These are phyloP conservation scores for Yamadazyma sp. DNA, from an alignment of 805 yeast species.

Conservation along the genomic window DNA sequence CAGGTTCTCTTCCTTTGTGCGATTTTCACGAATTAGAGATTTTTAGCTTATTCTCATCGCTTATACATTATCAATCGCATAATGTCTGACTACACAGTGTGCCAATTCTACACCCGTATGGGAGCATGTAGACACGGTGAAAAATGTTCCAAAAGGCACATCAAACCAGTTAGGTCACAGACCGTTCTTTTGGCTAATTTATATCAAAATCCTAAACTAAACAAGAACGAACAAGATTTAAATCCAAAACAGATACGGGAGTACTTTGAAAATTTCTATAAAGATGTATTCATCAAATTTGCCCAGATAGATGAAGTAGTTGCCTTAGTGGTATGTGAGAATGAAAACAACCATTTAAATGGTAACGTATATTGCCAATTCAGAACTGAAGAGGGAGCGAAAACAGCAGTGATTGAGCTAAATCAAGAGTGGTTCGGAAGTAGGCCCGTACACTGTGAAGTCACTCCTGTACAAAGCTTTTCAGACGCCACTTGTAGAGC, in stretches of 20 bases:
- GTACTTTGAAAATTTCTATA: conserved; percentile 60
- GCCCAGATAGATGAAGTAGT: conserved; percentile 51
- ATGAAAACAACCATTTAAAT: conserved; percentile 74
- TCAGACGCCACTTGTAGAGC: conserved; percentile 75
- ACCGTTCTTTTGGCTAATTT: conserved; percentile 67
- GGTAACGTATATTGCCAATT: conserved; percentile 84
- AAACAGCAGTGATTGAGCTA: conserved; percentile 55
- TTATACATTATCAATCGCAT: not conserved
- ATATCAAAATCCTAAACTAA: conserved; percentile 59
- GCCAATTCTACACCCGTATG: conserved; percentile 71
- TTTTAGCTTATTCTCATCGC: not conserved
- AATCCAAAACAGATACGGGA: conserved; percentile 41
- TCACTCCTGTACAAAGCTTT: conserved; percentile 71
- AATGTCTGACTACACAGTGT: conserved; percentile 17
- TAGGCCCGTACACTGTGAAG: conserved; percentile 75
- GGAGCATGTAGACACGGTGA: conserved; percentile 96
- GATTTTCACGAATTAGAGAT: not conserved
- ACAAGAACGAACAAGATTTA: conserved; percentile 31
- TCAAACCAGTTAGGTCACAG: conserved; percentile 61
- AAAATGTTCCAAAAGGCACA: conserved; percentile 74
- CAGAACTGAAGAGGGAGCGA: conserved; percentile 55
- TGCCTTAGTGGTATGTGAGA: conserved; percentile 75
- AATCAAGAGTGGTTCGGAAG: conserved; percentile 82
- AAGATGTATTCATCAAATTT: conserved; percentile 69
- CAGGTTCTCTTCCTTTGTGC: not conserved